Evolutionary conservation across 2,329 filamentous ascomycete genomes (phyloP).

Genomic region (Paraphoma chrysanthemicola): DNA sequence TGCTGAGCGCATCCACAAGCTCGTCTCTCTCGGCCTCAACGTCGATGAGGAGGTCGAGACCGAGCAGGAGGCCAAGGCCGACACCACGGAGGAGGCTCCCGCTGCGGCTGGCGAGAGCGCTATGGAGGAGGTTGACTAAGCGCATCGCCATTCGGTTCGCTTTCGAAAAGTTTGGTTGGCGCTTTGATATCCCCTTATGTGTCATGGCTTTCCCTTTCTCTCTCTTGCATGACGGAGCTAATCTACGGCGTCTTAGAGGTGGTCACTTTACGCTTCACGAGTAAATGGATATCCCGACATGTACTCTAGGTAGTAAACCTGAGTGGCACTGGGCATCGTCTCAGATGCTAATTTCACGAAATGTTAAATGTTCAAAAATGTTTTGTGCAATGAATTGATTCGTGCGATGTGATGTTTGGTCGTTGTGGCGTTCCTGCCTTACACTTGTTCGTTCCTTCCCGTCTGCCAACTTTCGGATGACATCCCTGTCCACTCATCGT

Average conservation of each 20-base stretch:
- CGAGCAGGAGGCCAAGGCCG: conserved; percentile 61
- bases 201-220: conserved; percentile 44
- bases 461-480: background rate
- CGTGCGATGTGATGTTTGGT: background rate
- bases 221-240: conserved; percentile 44
- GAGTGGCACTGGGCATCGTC: conserved; percentile 28
- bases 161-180: conserved; percentile 47
- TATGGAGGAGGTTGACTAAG: conserved; percentile 99
- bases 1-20: conserved; percentile 99
- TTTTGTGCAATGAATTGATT: background rate
- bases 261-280: conserved; percentile 40
- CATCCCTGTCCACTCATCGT: background rate
- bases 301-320: conserved; percentile 43
- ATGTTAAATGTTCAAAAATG: conserved; percentile 24
- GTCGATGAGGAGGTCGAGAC: conserved; percentile 92
- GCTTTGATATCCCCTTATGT: conserved; percentile 50
- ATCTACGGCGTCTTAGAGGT: conserved; percentile 44
- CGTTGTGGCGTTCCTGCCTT: background rate
- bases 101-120: conserved; percentile 82
- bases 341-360: conserved; percentile 37
- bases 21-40: conserved; percentile 96
- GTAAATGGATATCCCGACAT: conserved; percentile 44
- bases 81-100: conserved; percentile 61
- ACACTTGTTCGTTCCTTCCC: background rate
- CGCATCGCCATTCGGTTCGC: conserved; percentile 29